Base-by-base conservation (phyloP, 768 basidiomycete genomes). In the Daedaleopsis sinensis region DNA sequence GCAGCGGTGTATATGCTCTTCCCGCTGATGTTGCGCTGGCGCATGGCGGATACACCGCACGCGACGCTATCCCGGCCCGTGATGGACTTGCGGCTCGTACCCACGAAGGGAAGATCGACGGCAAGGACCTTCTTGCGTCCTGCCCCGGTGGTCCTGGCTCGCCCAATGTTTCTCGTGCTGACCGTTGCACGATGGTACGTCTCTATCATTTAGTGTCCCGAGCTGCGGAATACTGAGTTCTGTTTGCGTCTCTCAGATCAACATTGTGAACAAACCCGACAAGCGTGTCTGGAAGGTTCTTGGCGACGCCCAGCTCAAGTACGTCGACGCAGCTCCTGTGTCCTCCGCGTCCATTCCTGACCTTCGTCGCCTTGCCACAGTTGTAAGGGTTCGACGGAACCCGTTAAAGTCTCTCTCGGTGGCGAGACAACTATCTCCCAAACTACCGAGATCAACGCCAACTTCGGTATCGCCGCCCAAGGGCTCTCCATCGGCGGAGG, bases 91-190 rank as follows among this genome's bases (percentile, higher is more conserved):
- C 15, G 6, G 21, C 23, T 49, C 47, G 47, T 3, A 21, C 19
- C 23, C 19, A 49, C 47, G 46, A n/a, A n/a, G 21, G 19, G 18
- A 24, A 24, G 15, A 21, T 24, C 23, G 21, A 6, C 19, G 23
- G 58, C 51, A 27, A 52, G 38, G 61, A 62, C 52, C 48, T 62
- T 1, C 36, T 62, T 44, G 57, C 53, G 36, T 62, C 61, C 10
- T 62, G 61, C 52, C 61, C 61, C 19, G 61, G 61, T 10, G 61
- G 61, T 46, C 61, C 61, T 39, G 61, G 61, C 15, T 62, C 61
- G 3, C 18, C 46, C 15, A 55, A 58, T 15, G 35, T 62, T 27
- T 35, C 54, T 32, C 36, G 43, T n/a, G 61, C 61, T 0, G 61
- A 62, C 39, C 44, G 38, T 16, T 62, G 61, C 61, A 62, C 61